phyloP scores from a whole-genome alignment of 768 basidiomycete species.

The Chalciporus sphaerocephalus region DNA sequence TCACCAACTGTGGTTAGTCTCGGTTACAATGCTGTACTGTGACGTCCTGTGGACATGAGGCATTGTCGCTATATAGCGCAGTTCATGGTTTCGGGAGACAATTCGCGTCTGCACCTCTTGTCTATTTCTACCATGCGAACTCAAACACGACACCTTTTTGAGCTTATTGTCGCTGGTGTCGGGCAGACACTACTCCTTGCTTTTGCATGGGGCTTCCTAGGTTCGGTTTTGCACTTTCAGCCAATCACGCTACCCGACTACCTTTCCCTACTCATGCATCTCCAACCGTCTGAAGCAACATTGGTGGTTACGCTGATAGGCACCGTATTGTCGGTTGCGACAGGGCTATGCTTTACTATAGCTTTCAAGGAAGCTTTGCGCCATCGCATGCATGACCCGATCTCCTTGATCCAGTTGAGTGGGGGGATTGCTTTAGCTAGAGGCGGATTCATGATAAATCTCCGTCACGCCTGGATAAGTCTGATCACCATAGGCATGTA shows the following conservation, averaged over 20 bases:
- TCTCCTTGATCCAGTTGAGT: conserved; percentile 3
- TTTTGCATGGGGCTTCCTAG: conserved; percentile 7
- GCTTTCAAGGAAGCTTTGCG: conserved; percentile 10
- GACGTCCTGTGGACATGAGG: too few relatives aligned
- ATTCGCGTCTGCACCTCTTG: too few relatives aligned
- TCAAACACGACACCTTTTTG: too few relatives aligned
- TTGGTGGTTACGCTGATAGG: too few relatives aligned
- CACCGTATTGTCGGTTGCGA: too few relatives aligned
- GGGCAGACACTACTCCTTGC: neutral
- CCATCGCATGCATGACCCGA: conserved; percentile 6
- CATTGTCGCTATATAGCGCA: too few relatives aligned
- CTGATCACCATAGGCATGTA: neutral
- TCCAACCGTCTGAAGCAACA: conserved; percentile 1
- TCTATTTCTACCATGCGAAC: too few relatives aligned
- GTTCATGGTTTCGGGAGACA: too few relatives aligned
- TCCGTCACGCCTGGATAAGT: neutral
- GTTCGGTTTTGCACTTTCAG: neutral
- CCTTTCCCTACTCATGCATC: neutral
- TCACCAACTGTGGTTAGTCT: too few relatives aligned
- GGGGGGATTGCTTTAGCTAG: conserved; percentile 3
- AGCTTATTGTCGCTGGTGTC: too few relatives aligned
- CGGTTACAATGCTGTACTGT: too few relatives aligned
- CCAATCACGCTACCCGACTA: neutral
- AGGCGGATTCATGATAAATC: neutral
- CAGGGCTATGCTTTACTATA: neutral